Percentiles rank a stretch among this genome's conserved stretches.
phyloP scores from a whole-genome alignment of 2,329 filamentous ascomycete species.

The Geosmithia putterillii region DNA sequence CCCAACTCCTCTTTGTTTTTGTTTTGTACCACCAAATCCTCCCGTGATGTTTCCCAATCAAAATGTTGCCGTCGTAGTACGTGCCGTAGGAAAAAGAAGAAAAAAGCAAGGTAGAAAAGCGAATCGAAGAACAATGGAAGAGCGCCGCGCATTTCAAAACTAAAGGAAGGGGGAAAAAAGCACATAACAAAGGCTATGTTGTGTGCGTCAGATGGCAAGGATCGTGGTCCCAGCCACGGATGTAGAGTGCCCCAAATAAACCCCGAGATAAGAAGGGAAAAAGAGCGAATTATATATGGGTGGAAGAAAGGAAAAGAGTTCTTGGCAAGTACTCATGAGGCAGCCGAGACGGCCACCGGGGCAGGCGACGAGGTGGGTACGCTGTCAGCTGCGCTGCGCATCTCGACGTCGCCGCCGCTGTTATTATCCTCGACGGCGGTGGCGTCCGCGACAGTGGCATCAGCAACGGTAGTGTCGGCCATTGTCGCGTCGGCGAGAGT shows the following conservation, averaged over 20 bases:
- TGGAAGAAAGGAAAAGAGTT: background rate
- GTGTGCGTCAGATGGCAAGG: background rate
- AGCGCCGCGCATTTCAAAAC: background rate
- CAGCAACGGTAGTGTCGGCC: background rate
- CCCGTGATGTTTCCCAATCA: background rate
- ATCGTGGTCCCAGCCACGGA: background rate
- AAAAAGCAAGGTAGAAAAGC: background rate
- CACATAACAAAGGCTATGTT: background rate
- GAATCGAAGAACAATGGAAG: too few species aligned
- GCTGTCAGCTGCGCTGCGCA: constrained; percentile 33
- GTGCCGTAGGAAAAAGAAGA: background rate
- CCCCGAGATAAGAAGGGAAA: background rate
- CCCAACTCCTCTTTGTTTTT: background rate
- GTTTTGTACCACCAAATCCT: background rate
- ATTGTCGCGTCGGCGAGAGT: background rate
- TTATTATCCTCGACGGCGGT: constrained; percentile 22
- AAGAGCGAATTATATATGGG: background rate
- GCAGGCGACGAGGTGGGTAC: constrained; percentile 39
- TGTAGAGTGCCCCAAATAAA: background rate
- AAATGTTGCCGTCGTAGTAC: too few species aligned
- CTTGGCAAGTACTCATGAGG: constrained; percentile 16
- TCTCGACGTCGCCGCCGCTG: constrained; percentile 40
- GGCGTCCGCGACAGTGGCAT: background rate
- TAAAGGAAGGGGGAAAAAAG: background rate
- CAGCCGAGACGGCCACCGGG: constrained; percentile 32